Conservation (phyloP, 177 flowering plant species). For the Vitis hybrid region DNA sequence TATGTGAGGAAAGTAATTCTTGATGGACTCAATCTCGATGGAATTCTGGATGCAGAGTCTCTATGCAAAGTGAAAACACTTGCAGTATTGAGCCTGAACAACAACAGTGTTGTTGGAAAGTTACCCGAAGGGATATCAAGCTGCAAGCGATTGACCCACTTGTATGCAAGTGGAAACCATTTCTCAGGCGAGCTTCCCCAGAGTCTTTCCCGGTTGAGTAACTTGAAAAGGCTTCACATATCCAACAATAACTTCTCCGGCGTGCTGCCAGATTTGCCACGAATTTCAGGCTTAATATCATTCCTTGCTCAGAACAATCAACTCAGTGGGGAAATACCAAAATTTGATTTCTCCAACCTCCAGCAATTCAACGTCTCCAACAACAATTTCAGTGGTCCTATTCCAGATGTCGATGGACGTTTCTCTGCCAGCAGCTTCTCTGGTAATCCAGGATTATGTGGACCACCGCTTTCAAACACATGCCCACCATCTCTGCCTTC, state of each 20-base stretch:
- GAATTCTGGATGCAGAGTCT: conserved; percentile 30
- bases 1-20: conserved; percentile 34
- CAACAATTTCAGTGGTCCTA: conserved; percentile 44
- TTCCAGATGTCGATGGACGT: conserved; percentile 32
- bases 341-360: conserved; percentile 37
- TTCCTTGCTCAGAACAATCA: conserved; percentile 38
- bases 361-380: conserved; percentile 41
- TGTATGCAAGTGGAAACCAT: conserved; percentile 32
- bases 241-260: conserved; percentile 41
- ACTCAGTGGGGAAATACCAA: conserved; percentile 35
- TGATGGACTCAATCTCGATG: conserved; percentile 24
- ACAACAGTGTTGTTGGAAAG: conserved; percentile 30
- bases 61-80: conserved; percentile 29
- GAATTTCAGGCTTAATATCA: conserved; percentile 36
- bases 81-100: conserved; percentile 28
- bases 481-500: conserved; percentile 25
- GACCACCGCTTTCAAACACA: conserved; percentile 23
- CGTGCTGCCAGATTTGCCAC: conserved; percentile 29
- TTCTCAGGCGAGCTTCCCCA: conserved; percentile 37
- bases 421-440: conserved; percentile 26
- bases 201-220: conserved; percentile 28
- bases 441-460: conserved; percentile 45
- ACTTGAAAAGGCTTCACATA: conserved; percentile 37
- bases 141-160: conserved; percentile 33
- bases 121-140: conserved; percentile 30